Base-by-base conservation (phyloP, 2,329 filamentous ascomycete genomes). In the Stagonosporopsis vannaccii region DNA sequence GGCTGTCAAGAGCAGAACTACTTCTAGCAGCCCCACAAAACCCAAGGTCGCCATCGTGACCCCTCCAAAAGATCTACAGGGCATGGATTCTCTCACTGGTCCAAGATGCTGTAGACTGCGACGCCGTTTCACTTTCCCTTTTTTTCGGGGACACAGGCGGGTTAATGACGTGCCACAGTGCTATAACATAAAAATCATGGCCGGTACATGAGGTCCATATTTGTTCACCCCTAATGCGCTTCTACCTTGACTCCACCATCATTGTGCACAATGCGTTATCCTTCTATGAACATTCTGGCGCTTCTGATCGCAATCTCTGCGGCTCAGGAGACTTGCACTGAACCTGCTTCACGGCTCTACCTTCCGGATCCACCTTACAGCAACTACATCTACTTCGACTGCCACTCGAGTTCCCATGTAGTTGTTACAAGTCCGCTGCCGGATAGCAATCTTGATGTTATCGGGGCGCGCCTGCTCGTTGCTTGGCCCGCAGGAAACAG, bases 401-500 rank as follows among this genome's bases (percentile, higher is more conserved):
- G 85, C 69, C 79, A 86, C 59, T 79, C 81, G 1, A 81, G 83
- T 30, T 80, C 80, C 5, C 86, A 89, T 61, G 84, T 86, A 0
- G 81, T 89, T 0, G 75, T 89, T 0, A 88, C 85, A 0, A 87
- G 79, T 56, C 86, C 86, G 13, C 70, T 82, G 0, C 64, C 78
- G 1, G 77, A 80, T 15, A 86, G 82, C 52, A 80, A 87, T 61
- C 73, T 87, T 1, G 80, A 76, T 1, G 75, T 85, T 30, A 84
- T 87, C 56, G 78, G 80, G 0, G 85, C 86, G 8, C 78, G 86
- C n/a, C 71, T 89, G 20, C 77, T 87, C 11, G 67, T 75, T 7
- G 87, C 86, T 8, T 89, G 86, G 86, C 86, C 87, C 7, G 84
- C 85, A 8, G 87, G 87, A 2, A 86, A 89, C 63, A 88, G 85